phyloP scores from a whole-genome alignment of 1,284 basidiomycete species.

The Leccinum angustisporum region DNA sequence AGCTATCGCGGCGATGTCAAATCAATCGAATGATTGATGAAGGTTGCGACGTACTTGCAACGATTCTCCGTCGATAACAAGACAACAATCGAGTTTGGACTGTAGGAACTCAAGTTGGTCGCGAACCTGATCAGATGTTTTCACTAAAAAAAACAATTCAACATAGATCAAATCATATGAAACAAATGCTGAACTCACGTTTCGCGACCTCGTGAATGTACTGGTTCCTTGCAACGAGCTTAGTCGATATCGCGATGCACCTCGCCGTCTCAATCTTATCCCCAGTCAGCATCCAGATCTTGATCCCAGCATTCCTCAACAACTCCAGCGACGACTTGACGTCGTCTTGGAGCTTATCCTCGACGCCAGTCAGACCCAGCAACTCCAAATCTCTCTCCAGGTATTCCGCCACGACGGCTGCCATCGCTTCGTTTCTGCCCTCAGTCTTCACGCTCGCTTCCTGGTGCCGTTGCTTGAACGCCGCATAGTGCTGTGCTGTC shows the following conservation, averaged over 20 bases:
- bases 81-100: constrained; percentile 93
- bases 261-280: constrained; percentile 99
- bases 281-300: constrained; percentile 99
- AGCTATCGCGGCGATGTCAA: constrained; percentile 49
- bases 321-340: constrained; percentile 82
- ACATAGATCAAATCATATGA: background rate
- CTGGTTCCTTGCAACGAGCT: constrained; percentile 93
- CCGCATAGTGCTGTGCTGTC: constrained; percentile 64
- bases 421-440: constrained; percentile 81
- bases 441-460: constrained; percentile 78
- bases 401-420: constrained; percentile 68
- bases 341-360: constrained; percentile 98
- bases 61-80: constrained; percentile 99
- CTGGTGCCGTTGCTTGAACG: constrained; percentile 78
- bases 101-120: constrained; percentile 94
- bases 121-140: constrained; percentile 78
- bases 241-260: constrained; percentile 97
- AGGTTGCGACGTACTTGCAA: constrained; percentile 60
- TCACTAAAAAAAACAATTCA: constrained; percentile 54
- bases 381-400: constrained; percentile 92
- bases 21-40: background rate
- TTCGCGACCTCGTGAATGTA: constrained; percentile 98
- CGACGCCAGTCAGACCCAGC: constrained; percentile 93
- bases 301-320: constrained; percentile 93
- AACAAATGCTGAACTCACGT: constrained; percentile 49